Percentiles rank a stretch among this genome's conserved stretches.
Conservation (phyloP, 2,329 filamentous ascomycete genomes). For the Dactylellina leptospora region DNA sequence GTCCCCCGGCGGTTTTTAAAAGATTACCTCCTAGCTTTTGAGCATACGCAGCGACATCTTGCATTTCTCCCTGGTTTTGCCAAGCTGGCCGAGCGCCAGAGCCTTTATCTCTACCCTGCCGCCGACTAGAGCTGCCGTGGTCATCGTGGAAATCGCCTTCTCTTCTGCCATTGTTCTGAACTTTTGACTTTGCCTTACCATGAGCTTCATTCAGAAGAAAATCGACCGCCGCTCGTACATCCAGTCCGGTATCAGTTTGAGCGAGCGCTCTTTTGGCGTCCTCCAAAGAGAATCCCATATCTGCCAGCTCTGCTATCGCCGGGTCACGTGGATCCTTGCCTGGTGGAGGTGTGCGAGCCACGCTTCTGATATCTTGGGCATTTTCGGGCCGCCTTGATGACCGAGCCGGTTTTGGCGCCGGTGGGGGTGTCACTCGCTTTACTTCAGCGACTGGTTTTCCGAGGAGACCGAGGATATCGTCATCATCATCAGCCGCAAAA, state of each 20-base stretch:
- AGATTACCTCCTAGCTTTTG: conserved; percentile 82
- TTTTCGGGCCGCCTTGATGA: conserved; percentile 60
- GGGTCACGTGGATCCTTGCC: conserved; percentile 55
- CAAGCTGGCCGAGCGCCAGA: conserved; percentile 48
- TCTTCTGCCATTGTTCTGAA: conserved; percentile 29
- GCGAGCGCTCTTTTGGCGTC: conserved; percentile 82
- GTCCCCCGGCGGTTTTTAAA: conserved; percentile 90
- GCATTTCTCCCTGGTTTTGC: conserved; percentile 55
- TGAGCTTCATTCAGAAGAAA: conserved; percentile 93
- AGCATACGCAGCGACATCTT: conserved; percentile 68
- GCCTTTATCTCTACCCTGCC: conserved; percentile 62
- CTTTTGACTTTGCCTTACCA: conserved; percentile 73
- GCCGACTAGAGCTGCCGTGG: conserved; percentile 10
- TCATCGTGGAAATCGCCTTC: conserved; percentile 54
- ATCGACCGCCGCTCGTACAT: conserved; percentile 86
- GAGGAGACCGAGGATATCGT: conserved; percentile 73
- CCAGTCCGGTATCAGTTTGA: conserved; percentile 78
- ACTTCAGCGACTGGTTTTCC: conserved; percentile 73
- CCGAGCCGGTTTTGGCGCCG: conserved; percentile 61
- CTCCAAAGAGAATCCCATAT: conserved; percentile 91
- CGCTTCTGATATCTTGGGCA: conserved; percentile 55
- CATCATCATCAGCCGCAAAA: conserved; percentile 63
- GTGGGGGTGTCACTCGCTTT: conserved; percentile 57
- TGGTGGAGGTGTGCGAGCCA: conserved; percentile 37
- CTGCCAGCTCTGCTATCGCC: conserved; percentile 85